Conservation (phyloP, 805 yeast genomes). For the Debaryomyces castellii region DNA sequence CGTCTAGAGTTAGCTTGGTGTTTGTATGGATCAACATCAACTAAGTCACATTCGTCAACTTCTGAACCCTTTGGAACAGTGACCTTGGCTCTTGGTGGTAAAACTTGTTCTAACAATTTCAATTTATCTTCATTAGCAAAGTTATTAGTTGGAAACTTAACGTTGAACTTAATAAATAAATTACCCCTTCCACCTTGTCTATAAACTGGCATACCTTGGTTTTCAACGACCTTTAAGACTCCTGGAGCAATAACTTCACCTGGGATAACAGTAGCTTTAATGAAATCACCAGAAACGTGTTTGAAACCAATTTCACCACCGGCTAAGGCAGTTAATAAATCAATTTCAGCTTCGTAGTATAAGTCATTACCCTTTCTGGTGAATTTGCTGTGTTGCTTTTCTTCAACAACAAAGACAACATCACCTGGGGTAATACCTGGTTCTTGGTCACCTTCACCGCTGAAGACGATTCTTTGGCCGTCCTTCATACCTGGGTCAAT, state of each 20-base stretch:
- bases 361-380: conserved; percentile 89
- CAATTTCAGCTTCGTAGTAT: conserved; percentile 81
- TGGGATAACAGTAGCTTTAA: conserved; percentile 78
- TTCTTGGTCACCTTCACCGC: conserved; percentile 97
- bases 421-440: conserved; percentile 96
- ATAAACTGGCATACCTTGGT: conserved; percentile 96
- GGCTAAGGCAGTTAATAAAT: conserved; percentile 89
- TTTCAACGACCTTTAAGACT: conserved; percentile 73
- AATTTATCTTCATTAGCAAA: conserved; percentile 76
- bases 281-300: conserved; percentile 89
- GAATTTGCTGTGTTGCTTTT: conserved; percentile 81
- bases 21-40: conserved; percentile 65
- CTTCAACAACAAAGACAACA: conserved; percentile 87
- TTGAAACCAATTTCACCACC: conserved; percentile 90
- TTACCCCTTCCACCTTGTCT: conserved; percentile 88
- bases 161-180: conserved; percentile 78
- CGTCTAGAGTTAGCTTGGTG: conserved; percentile 46
- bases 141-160: conserved; percentile 80
- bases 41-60: conserved; percentile 77
- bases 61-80: conserved; percentile 68
- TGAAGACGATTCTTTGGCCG: conserved; percentile 86
- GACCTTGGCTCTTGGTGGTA: conserved; percentile 72
- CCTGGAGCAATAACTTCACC: conserved; percentile 95
- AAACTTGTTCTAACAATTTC: conserved; percentile 66
- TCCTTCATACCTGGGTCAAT: conserved; percentile 96